These are phyloP conservation scores for Fusarium guadeloupense DNA, from an alignment of 2,329 filamentous ascomycete genomes.

Conservation along the genomic window DNA sequence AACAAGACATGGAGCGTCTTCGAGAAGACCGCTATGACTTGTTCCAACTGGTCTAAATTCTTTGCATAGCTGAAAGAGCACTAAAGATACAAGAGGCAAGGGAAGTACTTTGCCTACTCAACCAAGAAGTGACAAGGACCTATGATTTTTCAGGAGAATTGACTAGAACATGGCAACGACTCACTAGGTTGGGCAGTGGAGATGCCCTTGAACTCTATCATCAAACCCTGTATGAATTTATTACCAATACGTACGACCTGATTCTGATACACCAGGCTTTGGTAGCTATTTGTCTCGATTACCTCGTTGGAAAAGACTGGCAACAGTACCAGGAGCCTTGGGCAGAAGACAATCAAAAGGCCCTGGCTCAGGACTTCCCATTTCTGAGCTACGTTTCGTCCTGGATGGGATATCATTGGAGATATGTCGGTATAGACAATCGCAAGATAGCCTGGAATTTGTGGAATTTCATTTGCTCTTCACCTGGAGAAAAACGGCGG, in stretches of 20 bases:
- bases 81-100: constrained; percentile 20
- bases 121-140: constrained; percentile 24
- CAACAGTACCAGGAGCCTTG: background rate
- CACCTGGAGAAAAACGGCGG: constrained; percentile 23
- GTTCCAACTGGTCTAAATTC: constrained; percentile 28
- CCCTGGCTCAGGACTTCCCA: background rate
- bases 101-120: constrained; percentile 31
- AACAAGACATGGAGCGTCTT: constrained; percentile 36
- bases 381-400: constrained; percentile 20
- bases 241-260: constrained; percentile 30
- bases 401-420: constrained; percentile 29
- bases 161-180: constrained; percentile 24
- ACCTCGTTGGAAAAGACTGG: constrained; percentile 22
- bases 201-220: constrained; percentile 33
- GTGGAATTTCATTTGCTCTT: constrained; percentile 32
- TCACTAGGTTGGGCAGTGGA: constrained; percentile 26
- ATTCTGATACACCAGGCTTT: constrained; percentile 18
- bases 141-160: constrained; percentile 31
- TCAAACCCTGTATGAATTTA: constrained; percentile 37
- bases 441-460: constrained; percentile 12
- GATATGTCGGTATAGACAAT: constrained; percentile 6
- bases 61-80: constrained; percentile 23
- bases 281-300: constrained; percentile 21
- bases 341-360: background rate
- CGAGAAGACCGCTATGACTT: constrained; percentile 24